These are phyloP conservation scores for Papilionanthe hybrid DNA, from an alignment of 116 monocot genomes.

Conservation along the genomic window DNA sequence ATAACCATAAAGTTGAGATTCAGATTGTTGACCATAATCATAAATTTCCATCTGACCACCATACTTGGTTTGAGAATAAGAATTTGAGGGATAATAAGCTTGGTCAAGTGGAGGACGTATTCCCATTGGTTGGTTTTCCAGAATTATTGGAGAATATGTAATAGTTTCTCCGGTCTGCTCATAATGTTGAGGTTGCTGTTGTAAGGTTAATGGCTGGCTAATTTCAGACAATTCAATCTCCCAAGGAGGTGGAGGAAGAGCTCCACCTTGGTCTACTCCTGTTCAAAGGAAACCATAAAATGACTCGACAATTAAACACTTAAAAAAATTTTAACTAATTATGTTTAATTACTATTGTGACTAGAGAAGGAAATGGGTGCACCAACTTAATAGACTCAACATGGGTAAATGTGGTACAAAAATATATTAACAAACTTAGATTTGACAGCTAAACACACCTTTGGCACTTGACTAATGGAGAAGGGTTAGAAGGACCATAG, in stretches of 20 bases:
- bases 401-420: no score
- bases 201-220: constrained; percentile 10
- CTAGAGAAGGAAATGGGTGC: neutral
- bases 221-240: constrained; percentile 48
- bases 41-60: constrained; percentile 29
- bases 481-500: no score
- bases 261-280: constrained; percentile 46
- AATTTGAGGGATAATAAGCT: neutral
- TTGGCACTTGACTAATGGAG: no score
- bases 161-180: neutral
- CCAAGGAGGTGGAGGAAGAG: constrained; percentile 92
- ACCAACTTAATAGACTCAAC: neutral
- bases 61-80: constrained; percentile 21
- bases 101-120: neutral
- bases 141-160: constrained; percentile 9
- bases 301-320: neutral
- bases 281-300: constrained; percentile 1
- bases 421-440: no score
- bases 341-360: no score
- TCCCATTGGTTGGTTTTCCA: constrained; percentile 2
- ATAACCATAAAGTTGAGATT: constrained; percentile 51
- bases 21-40: constrained; percentile 40
- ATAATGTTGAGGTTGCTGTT: constrained; percentile 7
- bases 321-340: neutral
- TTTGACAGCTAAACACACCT: no score